Conservation (phyloP, 1,284 basidiomycete genomes). For the Ceratobasidium sp. region DNA sequence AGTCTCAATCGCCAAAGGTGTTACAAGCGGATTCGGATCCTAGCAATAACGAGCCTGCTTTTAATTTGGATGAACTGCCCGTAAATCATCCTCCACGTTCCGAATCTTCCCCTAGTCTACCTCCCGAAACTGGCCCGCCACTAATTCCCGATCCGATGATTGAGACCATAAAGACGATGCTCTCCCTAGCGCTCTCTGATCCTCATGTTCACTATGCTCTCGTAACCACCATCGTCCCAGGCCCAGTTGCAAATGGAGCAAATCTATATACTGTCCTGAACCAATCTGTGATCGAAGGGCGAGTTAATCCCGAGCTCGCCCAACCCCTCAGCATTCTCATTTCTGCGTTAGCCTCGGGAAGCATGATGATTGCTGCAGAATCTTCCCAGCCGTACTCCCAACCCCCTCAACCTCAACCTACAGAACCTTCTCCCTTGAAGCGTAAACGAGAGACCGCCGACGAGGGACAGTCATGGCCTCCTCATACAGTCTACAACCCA, state of each 20-base stretch:
- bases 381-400: neutral
- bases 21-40: neutral
- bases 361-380: constrained; percentile 18
- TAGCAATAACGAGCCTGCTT: constrained; percentile 48
- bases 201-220: constrained; percentile 35
- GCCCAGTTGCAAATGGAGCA: constrained; percentile 33
- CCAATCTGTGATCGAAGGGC: constrained; percentile 23
- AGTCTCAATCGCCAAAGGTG: constrained; percentile 9
- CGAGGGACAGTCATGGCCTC: constrained; percentile 22
- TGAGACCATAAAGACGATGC: constrained; percentile 37
- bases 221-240: constrained; percentile 38
- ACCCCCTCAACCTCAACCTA: neutral
- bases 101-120: neutral
- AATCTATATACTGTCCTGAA: constrained; percentile 35
- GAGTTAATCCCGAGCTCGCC: constrained; percentile 33
- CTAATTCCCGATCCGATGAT: constrained; percentile 31
- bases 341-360: constrained; percentile 27
- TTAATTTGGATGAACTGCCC: constrained; percentile 65
- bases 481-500: constrained; percentile 29
- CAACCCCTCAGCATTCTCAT: constrained; percentile 37
- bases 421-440: constrained; percentile 8
- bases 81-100: constrained; percentile 59
- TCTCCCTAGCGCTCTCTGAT: constrained; percentile 32
- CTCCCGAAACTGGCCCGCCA: neutral
- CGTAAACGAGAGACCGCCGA: constrained; percentile 21